Conservation (phyloP, 2,329 filamentous ascomycete genomes). For the Capronia epimyces region DNA sequence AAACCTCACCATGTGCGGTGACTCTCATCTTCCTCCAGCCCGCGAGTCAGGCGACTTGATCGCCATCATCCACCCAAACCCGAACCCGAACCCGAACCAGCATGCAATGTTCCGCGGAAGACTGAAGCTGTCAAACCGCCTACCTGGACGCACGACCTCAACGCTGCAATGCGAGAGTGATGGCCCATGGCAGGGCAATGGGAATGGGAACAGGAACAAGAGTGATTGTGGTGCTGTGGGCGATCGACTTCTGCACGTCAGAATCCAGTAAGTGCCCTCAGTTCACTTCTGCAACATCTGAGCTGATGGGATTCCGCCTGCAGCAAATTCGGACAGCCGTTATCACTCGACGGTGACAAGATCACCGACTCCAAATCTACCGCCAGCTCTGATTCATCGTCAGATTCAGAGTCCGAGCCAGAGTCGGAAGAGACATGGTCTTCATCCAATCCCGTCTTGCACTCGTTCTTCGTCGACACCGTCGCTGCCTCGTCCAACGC, state of each 20-base stretch:
- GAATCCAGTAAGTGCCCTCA: conserved; percentile 24
- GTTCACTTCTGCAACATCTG: no score
- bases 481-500: not conserved
- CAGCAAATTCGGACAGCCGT: conserved; percentile 22
- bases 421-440: conserved; percentile 4
- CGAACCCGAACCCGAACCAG: conserved; percentile 4
- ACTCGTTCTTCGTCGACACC: conserved; percentile 22
- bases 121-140: conserved; percentile 20
- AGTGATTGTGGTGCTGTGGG: not conserved
- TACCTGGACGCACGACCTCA: conserved; percentile 13
- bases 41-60: conserved; percentile 27
- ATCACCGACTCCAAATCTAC: no score
- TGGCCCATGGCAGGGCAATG: not conserved
- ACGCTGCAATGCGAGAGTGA: conserved; percentile 12
- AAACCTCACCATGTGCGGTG: conserved; percentile 13
- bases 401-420: conserved; percentile 8
- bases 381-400: conserved; percentile 1
- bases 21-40: conserved; percentile 24
- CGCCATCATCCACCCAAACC: conserved; percentile 26
- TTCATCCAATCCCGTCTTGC: conserved; percentile 22
- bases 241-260: conserved; percentile 7
- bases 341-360: conserved; percentile 1
- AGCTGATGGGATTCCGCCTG: no score
- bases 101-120: conserved; percentile 19
- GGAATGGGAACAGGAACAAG: not conserved